Evolutionary conservation across 768 basidiomycete species (phyloP).

Genomic region (Rubroboletus pulcherrimus): DNA sequence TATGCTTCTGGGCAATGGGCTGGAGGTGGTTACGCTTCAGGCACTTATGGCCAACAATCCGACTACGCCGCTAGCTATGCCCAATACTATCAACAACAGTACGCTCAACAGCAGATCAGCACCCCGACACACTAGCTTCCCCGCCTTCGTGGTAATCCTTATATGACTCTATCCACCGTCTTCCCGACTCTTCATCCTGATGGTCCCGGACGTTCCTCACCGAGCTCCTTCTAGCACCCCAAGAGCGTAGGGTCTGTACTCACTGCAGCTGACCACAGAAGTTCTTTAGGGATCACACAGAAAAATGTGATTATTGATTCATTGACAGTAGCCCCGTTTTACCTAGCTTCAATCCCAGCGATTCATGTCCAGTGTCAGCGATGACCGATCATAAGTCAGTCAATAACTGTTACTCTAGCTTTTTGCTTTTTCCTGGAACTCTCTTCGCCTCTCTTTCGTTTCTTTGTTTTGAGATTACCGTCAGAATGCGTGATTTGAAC

Average conservation of each 20-base stretch:
- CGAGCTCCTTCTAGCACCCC: slow-evolving; percentile 19
- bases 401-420: slow-evolving; percentile 12
- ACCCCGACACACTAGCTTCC: slow-evolving; percentile 34
- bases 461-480: slow-evolving; percentile 12
- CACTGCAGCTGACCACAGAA: slow-evolving; percentile 33
- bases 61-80: slow-evolving; percentile 79
- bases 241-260: slow-evolving; percentile 31
- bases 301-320: slow-evolving; percentile 28
- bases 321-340: slow-evolving; percentile 26
- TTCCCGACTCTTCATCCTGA: slow-evolving; percentile 18
- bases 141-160: slow-evolving; percentile 24
- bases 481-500: background rate
- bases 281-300: slow-evolving; percentile 30
- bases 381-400: background rate
- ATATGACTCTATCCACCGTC: slow-evolving; percentile 15
- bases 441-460: slow-evolving; percentile 25
- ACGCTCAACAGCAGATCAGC: slow-evolving; percentile 68
- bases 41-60: slow-evolving; percentile 41
- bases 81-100: slow-evolving; percentile 86
- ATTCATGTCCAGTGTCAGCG: slow-evolving; percentile 4
- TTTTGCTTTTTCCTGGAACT: slow-evolving; percentile 19
- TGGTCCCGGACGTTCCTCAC: slow-evolving; percentile 13
- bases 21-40: slow-evolving; percentile 31
- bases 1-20: slow-evolving; percentile 42
- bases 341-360: slow-evolving; percentile 18